These are phyloP conservation scores for Phytophthora cactorum DNA, from an alignment of 352 stramenopile species.

Conservation along the genomic window DNA sequence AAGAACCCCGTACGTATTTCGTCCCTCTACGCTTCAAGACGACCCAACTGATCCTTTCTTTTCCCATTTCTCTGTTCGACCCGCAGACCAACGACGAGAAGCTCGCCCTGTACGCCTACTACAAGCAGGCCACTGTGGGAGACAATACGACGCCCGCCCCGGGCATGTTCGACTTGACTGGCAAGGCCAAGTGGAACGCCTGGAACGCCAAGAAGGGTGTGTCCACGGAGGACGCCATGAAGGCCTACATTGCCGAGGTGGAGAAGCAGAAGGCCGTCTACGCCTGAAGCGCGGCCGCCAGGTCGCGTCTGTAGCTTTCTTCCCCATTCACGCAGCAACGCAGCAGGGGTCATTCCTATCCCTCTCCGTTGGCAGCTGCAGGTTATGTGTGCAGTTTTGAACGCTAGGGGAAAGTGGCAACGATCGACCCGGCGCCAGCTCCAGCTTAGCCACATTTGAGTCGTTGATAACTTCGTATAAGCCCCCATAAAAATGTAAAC, in stretches of 20 bases:
- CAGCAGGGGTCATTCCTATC: background rate
- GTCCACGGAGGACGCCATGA: slow-evolving; percentile 86
- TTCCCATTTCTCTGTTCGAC: slow-evolving; percentile 2
- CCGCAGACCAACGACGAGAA: slow-evolving; percentile 87
- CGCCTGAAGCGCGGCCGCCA: slow-evolving; percentile 54
- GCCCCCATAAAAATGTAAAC: slow-evolving; percentile 27
- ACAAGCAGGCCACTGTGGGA: slow-evolving; percentile 90
- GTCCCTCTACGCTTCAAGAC: background rate
- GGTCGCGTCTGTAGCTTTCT: slow-evolving; percentile 30
- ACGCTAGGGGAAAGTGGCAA: slow-evolving; percentile 7
- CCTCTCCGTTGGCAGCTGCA: background rate
- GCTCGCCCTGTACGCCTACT: slow-evolving; percentile 89
- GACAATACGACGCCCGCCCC: slow-evolving; percentile 86
- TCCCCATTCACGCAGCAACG: background rate
- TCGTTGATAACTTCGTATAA: slow-evolving; percentile 27
- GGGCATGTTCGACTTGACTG: slow-evolving; percentile 88
- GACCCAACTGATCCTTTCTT: background rate
- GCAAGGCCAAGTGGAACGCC: slow-evolving; percentile 91
- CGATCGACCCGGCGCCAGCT: slow-evolving; percentile 8
- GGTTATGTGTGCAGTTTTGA: slow-evolving; percentile 7
- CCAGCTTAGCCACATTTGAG: slow-evolving; percentile 13
- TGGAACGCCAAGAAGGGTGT: slow-evolving; percentile 88
- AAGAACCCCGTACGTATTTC: slow-evolving; percentile 57
- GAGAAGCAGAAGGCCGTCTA: slow-evolving; percentile 85
- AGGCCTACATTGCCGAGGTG: slow-evolving; percentile 88